These are phyloP conservation scores for Arabidopsis hybrid DNA, from an alignment of 441 rosid genomes.

Conservation along the genomic window DNA sequence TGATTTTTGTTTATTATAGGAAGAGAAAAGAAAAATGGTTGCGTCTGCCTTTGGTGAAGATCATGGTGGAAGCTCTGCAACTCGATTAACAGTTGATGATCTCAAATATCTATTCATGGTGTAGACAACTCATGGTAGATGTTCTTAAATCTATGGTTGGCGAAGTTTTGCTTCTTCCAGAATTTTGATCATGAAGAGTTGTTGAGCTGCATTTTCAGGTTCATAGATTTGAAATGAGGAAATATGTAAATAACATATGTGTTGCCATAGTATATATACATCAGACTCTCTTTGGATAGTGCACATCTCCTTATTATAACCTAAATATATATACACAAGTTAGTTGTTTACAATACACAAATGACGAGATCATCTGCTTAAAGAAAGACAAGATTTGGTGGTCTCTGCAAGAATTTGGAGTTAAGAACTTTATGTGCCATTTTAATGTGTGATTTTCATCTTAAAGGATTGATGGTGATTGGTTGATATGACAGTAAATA, in stretches of 20 bases:
- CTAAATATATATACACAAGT: constrained; percentile 24
- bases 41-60: constrained; percentile 98
- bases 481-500: neutral
- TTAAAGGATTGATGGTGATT: neutral
- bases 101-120: constrained; percentile 73
- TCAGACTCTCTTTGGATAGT: constrained; percentile 21
- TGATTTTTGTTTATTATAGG: constrained; percentile 52
- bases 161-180: constrained; percentile 12
- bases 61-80: constrained; percentile 69
- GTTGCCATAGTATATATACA: constrained; percentile 25
- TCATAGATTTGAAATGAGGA: constrained; percentile 28
- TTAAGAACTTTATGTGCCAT: no score
- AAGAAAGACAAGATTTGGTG: neutral
- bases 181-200: constrained; percentile 39
- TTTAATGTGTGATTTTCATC: neutral
- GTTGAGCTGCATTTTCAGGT: constrained; percentile 35
- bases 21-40: constrained; percentile 88
- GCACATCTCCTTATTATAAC: constrained; percentile 14
- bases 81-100: constrained; percentile 83
- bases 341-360: constrained; percentile 8
- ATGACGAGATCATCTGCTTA: neutral
- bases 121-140: constrained; percentile 16
- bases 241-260: constrained; percentile 32
- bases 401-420: constrained; percentile 7
- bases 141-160: no score